Percentiles rank a stretch among this genome's conserved stretches.
phyloP scores from a whole-genome alignment of 345 rosid genomes.

The Mangifera indica region DNA sequence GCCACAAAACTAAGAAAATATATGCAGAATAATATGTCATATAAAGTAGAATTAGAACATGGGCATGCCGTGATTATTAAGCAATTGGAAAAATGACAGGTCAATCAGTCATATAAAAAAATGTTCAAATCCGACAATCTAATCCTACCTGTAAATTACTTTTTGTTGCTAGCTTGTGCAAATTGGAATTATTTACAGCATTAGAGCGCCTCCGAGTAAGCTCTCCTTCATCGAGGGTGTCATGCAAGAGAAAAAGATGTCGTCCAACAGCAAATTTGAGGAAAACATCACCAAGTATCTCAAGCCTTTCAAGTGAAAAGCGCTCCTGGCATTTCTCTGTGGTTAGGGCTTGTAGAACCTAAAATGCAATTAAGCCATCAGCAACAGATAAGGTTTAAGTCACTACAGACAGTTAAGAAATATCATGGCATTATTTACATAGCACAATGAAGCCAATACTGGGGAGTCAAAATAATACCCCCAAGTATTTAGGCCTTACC shows the following conservation, averaged over 20 bases:
- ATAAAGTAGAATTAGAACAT: background rate
- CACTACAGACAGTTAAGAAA: background rate
- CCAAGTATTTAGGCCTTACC: conserved; percentile 43
- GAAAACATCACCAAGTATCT: conserved; percentile 86
- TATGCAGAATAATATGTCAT: background rate
- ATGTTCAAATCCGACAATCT: conserved; percentile 15
- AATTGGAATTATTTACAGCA: conserved; percentile 69
- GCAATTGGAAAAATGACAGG: background rate
- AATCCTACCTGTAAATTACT: conserved; percentile 69
- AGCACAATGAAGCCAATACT: conserved; percentile 3
- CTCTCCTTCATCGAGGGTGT: conserved; percentile 77
- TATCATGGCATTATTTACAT: conserved; percentile 2
- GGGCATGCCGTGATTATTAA: background rate
- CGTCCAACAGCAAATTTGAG: conserved; percentile 86
- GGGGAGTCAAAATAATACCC: conserved; percentile 13
- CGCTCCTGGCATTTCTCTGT: conserved; percentile 97
- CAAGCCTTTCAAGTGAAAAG: conserved; percentile 91
- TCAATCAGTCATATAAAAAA: background rate
- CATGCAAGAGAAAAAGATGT: conserved; percentile 69
- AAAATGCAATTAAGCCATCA: conserved; percentile 28
- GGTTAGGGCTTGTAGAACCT: conserved; percentile 92
- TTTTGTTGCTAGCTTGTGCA: conserved; percentile 60
- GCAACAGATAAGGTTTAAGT: conserved; percentile 12
- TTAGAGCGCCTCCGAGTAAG: conserved; percentile 81
- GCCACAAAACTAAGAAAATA: background rate